phyloP scores from a whole-genome alignment of 2,329 filamentous ascomycete genomes.

The Monilinia aucupariae region DNA sequence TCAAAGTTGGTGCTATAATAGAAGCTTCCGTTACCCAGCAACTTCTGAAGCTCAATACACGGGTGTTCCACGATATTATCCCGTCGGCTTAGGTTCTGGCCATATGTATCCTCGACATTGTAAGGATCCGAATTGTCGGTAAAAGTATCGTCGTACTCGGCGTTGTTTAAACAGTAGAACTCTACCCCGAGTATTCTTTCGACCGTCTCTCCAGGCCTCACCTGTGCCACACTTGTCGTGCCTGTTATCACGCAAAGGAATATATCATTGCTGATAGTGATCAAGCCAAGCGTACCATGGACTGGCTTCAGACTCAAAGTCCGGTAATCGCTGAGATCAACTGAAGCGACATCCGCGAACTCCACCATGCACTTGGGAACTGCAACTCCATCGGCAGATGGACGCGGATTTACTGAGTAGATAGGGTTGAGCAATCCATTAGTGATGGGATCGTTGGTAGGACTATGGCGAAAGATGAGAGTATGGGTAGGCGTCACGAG shows the following conservation, averaged over 20 bases:
- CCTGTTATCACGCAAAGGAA: constrained; percentile 87
- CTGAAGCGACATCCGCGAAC: constrained; percentile 60
- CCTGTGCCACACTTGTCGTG: constrained; percentile 69
- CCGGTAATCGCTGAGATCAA: constrained; percentile 71
- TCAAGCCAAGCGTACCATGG: constrained; percentile 81
- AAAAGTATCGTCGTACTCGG: constrained; percentile 76
- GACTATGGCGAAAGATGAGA: constrained; percentile 77
- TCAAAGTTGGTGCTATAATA: constrained; percentile 99
- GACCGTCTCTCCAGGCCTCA: constrained; percentile 82
- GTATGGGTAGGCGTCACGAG: constrained; percentile 74
- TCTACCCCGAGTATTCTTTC: constrained; percentile 82
- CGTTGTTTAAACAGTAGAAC: constrained; percentile 86
- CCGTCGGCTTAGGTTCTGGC: constrained; percentile 53
- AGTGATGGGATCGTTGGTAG: constrained; percentile 52
- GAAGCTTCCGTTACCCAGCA: constrained; percentile 88
- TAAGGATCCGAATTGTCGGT: constrained; percentile 41
- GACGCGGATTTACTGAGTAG: constrained; percentile 42
- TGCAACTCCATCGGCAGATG: constrained; percentile 26
- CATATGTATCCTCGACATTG: constrained; percentile 37
- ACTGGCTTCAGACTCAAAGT: constrained; percentile 67
- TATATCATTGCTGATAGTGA: constrained; percentile 76
- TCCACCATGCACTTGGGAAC: constrained; percentile 70
- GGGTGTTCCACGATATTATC: constrained; percentile 78
- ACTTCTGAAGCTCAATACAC: constrained; percentile 83
- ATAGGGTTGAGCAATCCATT: constrained; percentile 56